phyloP scores from a whole-genome alignment of 805 yeast species.

The Myxozyma kluyveri region DNA sequence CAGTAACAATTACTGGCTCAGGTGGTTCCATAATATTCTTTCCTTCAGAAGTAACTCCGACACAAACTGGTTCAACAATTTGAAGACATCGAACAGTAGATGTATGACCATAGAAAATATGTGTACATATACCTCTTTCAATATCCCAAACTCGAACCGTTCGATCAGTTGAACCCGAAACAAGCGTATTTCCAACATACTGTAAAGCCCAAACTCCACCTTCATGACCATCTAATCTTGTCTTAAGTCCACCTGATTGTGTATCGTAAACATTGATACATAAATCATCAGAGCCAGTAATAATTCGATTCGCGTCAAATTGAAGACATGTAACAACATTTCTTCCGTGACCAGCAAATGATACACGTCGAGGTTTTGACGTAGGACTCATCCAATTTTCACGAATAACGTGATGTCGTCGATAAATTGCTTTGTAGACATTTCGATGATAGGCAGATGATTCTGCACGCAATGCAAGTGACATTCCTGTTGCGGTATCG shows the following conservation, averaged over 20 bases:
- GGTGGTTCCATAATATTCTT: constrained; percentile 56
- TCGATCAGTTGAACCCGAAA: constrained; percentile 92
- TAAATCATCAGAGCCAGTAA: constrained; percentile 89
- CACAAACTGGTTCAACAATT: constrained; percentile 41
- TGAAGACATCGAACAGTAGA: constrained; percentile 82
- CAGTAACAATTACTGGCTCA: constrained; percentile 73
- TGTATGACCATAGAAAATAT: constrained; percentile 84
- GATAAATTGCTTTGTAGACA: constrained; percentile 55
- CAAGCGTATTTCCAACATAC: constrained; percentile 71
- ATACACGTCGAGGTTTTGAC: constrained; percentile 63
- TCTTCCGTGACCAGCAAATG: constrained; percentile 66
- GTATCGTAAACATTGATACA: constrained; percentile 80
- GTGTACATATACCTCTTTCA: constrained; percentile 79
- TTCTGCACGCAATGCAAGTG: background rate
- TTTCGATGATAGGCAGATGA: constrained; percentile 24
- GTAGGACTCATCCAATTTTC: constrained; percentile 78
- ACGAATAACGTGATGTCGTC: constrained; percentile 55
- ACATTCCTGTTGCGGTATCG: background rate
- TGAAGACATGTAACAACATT: constrained; percentile 94
- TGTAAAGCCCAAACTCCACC: constrained; percentile 99
- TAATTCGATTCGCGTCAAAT: constrained; percentile 83
- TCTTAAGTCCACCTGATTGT: constrained; percentile 60
- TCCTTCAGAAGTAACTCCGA: constrained; percentile 59
- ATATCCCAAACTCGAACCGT: constrained; percentile 94
- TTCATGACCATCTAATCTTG: constrained; percentile 77